Evolutionary conservation across 2,329 filamentous ascomycete genomes (phyloP).

Genomic region (Botrytis galanthina): DNA sequence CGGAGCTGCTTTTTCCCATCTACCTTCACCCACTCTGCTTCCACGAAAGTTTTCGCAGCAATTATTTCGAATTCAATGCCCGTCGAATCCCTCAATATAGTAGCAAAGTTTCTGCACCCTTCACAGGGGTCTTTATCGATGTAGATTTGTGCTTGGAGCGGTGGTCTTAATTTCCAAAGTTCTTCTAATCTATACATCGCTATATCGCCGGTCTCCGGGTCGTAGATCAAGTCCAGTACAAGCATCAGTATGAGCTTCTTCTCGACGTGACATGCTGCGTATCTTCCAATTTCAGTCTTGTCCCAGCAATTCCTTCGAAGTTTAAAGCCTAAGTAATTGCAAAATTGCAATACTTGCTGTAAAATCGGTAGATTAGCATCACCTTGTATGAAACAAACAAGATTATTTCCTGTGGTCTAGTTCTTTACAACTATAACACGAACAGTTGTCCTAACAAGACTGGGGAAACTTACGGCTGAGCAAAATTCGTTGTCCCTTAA

Average conservation of each 20-base stretch:
- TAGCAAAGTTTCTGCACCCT: background rate
- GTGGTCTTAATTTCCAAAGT: background rate
- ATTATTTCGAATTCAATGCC: constrained; percentile 8
- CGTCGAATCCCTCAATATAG: background rate
- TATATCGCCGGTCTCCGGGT: background rate
- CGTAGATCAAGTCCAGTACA: background rate
- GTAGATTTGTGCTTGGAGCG: background rate
- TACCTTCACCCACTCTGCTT: constrained; percentile 7
- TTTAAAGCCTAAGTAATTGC: constrained; percentile 6
- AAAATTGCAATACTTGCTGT: constrained; percentile 13
- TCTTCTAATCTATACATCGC: background rate
- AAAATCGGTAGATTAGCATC: background rate
- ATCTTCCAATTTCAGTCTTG: constrained; percentile 6
- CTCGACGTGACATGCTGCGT: constrained; percentile 16
- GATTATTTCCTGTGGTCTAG: no score
- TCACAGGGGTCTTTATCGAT: constrained; percentile 10
- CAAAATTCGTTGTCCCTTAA: constrained; percentile 12
- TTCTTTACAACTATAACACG: background rate
- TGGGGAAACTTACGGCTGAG: background rate
- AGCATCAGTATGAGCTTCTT: constrained; percentile 15
- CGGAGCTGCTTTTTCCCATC: background rate
- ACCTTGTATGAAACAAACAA: background rate
- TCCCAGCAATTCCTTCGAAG: constrained; percentile 9
- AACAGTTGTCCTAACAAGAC: no score
- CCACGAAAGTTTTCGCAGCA: background rate